Evolutionary conservation across 345 rosid genomes (phyloP).

Genomic region (Carallia pectinifolia): DNA sequence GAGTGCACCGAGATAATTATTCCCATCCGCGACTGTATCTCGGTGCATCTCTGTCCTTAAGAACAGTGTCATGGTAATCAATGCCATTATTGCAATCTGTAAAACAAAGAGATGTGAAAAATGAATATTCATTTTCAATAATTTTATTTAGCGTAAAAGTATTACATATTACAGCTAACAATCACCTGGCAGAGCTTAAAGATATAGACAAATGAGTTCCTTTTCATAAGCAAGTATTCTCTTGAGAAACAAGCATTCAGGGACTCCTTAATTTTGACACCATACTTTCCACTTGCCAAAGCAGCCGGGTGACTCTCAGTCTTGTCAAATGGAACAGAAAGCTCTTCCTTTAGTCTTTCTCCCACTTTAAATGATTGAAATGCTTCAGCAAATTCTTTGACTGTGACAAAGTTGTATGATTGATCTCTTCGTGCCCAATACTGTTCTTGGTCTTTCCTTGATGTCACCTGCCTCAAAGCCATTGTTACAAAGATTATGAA

Average conservation of each 20-base stretch:
- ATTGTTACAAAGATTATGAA: background rate
- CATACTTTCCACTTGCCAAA: slow-evolving; percentile 43
- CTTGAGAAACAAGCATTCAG: slow-evolving; percentile 51
- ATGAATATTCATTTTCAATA: background rate
- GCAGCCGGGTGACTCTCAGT: slow-evolving; percentile 58
- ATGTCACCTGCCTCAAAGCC: slow-evolving; percentile 52
- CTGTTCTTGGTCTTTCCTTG: slow-evolving; percentile 68
- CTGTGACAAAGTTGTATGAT: slow-evolving; percentile 51
- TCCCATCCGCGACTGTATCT: slow-evolving; percentile 42
- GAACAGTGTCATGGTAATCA: slow-evolving; percentile 31
- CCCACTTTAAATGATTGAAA: slow-evolving; percentile 45
- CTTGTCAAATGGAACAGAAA: slow-evolving; percentile 48
- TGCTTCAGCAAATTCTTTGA: slow-evolving; percentile 51
- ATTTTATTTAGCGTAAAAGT: too few species aligned
- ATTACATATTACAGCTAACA: background rate
- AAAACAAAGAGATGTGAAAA: background rate
- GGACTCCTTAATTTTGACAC: slow-evolving; percentile 49
- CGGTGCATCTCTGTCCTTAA: slow-evolving; percentile 38
- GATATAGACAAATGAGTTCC: slow-evolving; percentile 49
- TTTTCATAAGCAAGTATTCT: slow-evolving; percentile 58
- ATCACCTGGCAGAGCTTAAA: slow-evolving; percentile 60
- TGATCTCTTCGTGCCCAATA: slow-evolving; percentile 51
- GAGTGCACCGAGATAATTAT: slow-evolving; percentile 54
- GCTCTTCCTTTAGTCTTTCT: slow-evolving; percentile 34
- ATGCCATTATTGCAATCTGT: slow-evolving; percentile 33